Conservation (phyloP, 192 early-diverging fungal genomes). For the Coemansia biformis region DNA sequence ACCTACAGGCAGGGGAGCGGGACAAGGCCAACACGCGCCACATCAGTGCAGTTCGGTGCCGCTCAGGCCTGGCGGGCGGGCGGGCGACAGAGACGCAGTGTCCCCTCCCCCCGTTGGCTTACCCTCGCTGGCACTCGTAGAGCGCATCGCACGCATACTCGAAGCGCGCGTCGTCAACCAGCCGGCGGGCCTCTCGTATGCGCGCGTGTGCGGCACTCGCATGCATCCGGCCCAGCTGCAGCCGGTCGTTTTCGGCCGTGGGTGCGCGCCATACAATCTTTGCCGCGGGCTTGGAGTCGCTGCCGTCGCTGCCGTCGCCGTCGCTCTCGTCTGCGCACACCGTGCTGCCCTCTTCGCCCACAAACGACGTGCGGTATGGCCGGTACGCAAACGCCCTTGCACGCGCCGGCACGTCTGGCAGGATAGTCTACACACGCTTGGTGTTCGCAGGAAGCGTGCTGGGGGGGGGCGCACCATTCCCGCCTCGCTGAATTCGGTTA, state of each 20-base stretch:
- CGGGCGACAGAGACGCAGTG: background rate
- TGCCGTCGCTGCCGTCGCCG: background rate
- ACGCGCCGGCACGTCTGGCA: constrained; percentile 12
- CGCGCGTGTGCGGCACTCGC: constrained; percentile 15
- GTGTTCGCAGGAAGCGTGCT: no score
- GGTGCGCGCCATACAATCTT: constrained; percentile 1
- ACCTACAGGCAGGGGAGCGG: constrained; percentile 10
- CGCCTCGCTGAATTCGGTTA: no score
- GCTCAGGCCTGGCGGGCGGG: no score
- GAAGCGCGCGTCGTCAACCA: constrained; percentile 32
- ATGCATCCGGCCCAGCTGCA: constrained; percentile 22
- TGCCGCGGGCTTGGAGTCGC: background rate
- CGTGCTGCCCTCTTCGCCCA: background rate
- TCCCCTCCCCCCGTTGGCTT: constrained; percentile 3
- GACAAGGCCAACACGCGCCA: background rate
- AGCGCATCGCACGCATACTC: constrained; percentile 46
- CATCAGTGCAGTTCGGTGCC: background rate
- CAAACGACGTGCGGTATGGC: constrained; percentile 19
- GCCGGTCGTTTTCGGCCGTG: constrained; percentile 12
- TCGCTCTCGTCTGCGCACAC: background rate
- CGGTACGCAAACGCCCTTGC: constrained; percentile 40
- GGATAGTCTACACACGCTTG: no score
- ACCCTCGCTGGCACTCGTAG: constrained; percentile 49
- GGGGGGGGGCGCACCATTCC: no score
- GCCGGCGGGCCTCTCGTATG: constrained; percentile 22